These are phyloP conservation scores for Trichosporon coremiiforme DNA, from an alignment of 1,284 basidiomycete genomes.

Conservation along the genomic window DNA sequence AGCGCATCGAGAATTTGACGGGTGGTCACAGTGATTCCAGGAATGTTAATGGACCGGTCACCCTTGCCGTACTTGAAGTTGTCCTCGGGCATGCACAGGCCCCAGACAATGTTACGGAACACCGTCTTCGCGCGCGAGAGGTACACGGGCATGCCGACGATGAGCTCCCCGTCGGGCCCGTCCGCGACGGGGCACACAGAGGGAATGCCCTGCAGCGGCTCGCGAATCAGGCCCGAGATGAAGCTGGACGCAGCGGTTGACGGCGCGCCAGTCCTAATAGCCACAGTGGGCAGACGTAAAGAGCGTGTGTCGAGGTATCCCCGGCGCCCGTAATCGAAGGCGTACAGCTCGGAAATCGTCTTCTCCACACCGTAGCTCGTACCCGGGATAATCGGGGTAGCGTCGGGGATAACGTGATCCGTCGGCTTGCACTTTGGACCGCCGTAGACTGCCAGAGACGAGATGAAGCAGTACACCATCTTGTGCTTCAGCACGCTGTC, in stretches of 20 bases:
- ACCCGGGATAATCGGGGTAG: slow-evolving; percentile 64
- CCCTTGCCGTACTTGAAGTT: slow-evolving; percentile 42
- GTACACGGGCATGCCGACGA: slow-evolving; percentile 62
- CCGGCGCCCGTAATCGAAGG: slow-evolving; percentile 67
- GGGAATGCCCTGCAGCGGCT: slow-evolving; percentile 63
- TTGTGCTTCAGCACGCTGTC: slow-evolving; percentile 36
- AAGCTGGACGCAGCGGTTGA: slow-evolving; percentile 66
- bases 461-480: slow-evolving; percentile 65
- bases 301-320: slow-evolving; percentile 66
- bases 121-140: slow-evolving; percentile 62
- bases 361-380: slow-evolving; percentile 66
- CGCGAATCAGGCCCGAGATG: slow-evolving; percentile 67
- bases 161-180: slow-evolving; percentile 43
- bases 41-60: slow-evolving; percentile 53
- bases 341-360: slow-evolving; percentile 64
- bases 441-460: slow-evolving; percentile 67
- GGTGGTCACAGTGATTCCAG: slow-evolving; percentile 55
- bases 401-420: slow-evolving; percentile 49
- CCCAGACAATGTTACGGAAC: slow-evolving; percentile 55
- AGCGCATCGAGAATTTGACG: slow-evolving; percentile 55
- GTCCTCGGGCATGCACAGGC: slow-evolving; percentile 51
- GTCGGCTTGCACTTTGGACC: slow-evolving; percentile 61
- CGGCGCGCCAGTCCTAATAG: slow-evolving; percentile 63
- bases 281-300: slow-evolving; percentile 66
- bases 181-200: slow-evolving; percentile 62